phyloP scores from a whole-genome alignment of 306 rosid species.

The Quercus engelmannii region DNA sequence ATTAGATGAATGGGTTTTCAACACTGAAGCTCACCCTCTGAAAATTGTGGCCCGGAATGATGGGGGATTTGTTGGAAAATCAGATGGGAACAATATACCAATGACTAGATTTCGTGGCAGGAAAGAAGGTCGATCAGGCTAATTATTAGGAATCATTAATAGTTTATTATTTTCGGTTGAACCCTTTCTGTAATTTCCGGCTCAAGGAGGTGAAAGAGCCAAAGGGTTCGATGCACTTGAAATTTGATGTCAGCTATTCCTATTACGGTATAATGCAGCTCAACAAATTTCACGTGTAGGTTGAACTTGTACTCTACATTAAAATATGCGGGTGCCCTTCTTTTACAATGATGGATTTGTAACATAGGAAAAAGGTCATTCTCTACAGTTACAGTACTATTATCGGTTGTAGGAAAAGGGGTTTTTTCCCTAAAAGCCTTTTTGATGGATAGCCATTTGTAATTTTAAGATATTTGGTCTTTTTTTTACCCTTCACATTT shows the following conservation, averaged over 20 bases:
- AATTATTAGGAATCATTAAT: slow-evolving; percentile 20
- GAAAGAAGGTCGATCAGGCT: slow-evolving; percentile 73
- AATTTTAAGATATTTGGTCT: slow-evolving; percentile 7
- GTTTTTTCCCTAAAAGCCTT: slow-evolving; percentile 24
- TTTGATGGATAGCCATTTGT: slow-evolving; percentile 30
- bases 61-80: slow-evolving; percentile 26
- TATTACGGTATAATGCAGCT: slow-evolving; percentile 8
- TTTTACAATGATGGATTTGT: slow-evolving; percentile 23
- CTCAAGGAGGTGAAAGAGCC: slow-evolving; percentile 20
- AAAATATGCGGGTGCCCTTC: background rate
- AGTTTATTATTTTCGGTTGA: slow-evolving; percentile 24
- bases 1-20: slow-evolving; percentile 96
- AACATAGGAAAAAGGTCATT: slow-evolving; percentile 33
- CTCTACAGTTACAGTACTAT: background rate
- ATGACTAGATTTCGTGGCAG: slow-evolving; percentile 53
- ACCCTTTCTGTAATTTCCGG: slow-evolving; percentile 24
- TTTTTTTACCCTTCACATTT: background rate
- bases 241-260: slow-evolving; percentile 9
- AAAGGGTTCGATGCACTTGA: slow-evolving; percentile 21
- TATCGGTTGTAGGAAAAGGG: slow-evolving; percentile 15
- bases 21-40: slow-evolving; percentile 97
- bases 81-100: slow-evolving; percentile 39
- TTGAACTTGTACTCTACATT: slow-evolving; percentile 4
- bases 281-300: background rate
- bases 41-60: slow-evolving; percentile 56